Percentiles rank a stretch among this genome's conserved stretches.
Evolutionary conservation across 179 eudicot genomes (phyloP).

Genomic region (Spergularia azorica): DNA sequence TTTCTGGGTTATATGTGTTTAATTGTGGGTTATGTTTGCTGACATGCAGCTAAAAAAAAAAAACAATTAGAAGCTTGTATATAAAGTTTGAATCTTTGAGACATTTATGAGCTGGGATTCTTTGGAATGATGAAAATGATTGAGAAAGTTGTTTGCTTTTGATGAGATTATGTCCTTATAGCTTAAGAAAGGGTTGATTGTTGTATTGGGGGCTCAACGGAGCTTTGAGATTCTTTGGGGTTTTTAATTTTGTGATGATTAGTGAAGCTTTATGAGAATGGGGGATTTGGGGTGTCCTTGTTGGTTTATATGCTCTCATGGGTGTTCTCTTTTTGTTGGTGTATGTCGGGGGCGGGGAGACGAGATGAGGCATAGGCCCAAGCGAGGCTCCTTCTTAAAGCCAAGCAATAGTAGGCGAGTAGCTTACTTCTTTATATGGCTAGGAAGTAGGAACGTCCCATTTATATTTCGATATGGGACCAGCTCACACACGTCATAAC

Average conservation of each 20-base stretch:
- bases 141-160: background rate
- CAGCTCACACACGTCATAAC: no score
- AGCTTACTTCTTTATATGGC: no score
- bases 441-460: no score
- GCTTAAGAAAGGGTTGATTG: background rate
- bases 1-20: conserved; percentile 1
- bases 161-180: background rate
- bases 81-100: conserved; percentile 14
- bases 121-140: background rate
- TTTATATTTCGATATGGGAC: no score
- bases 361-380: no score
- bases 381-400: no score
- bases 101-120: conserved; percentile 9
- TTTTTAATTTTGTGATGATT: conserved; percentile 11
- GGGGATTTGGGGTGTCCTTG: background rate
- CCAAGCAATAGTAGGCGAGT: no score
- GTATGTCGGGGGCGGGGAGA: no score
- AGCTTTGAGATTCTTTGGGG: conserved; percentile 10
- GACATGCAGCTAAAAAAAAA: background rate
- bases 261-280: conserved; percentile 10
- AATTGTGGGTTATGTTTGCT: conserved; percentile 9
- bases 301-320: conserved; percentile 14
- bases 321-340: background rate
- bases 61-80: background rate
- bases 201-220: background rate